These are phyloP conservation scores for Fusarium sp. DNA, from an alignment of 2,329 filamentous ascomycete species.

Conservation along the genomic window DNA sequence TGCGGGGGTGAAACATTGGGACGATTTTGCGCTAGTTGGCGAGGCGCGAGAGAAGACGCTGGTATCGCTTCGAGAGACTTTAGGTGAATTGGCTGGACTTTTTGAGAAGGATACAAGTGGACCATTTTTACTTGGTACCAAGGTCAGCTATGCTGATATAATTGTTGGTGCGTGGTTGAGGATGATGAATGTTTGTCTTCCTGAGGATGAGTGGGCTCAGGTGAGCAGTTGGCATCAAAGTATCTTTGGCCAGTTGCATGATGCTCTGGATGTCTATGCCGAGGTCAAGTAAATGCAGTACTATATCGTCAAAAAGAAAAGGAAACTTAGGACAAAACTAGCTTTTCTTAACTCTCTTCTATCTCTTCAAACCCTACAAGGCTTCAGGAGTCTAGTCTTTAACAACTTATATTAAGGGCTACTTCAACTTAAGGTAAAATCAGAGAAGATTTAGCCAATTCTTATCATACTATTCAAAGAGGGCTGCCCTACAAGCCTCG, in stretches of 20 bases:
- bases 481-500: no score
- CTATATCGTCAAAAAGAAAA: not conserved
- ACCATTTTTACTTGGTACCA: constrained; percentile 60
- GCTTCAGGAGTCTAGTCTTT: no score
- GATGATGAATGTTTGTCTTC: constrained; percentile 56
- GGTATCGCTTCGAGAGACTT: constrained; percentile 52
- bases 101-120: constrained; percentile 54
- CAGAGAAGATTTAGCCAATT: no score
- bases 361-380: no score
- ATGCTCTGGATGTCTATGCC: constrained; percentile 55
- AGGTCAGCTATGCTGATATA: constrained; percentile 64
- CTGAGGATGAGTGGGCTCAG: constrained; percentile 59
- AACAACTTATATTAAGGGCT: no score
- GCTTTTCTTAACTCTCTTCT: no score
- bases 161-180: constrained; percentile 68
- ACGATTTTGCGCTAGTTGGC: constrained; percentile 53
- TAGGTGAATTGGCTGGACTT: constrained; percentile 56
- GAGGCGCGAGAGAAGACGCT: constrained; percentile 54
- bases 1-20: constrained; percentile 56
- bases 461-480: no score
- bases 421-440: no score
- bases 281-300: constrained; percentile 40
- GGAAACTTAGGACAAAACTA: no score
- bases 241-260: constrained; percentile 61
- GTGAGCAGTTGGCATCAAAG: constrained; percentile 61